phyloP scores from a whole-genome alignment of 495 filamentous ascomycete genomes.

The Tuber calosporum region DNA sequence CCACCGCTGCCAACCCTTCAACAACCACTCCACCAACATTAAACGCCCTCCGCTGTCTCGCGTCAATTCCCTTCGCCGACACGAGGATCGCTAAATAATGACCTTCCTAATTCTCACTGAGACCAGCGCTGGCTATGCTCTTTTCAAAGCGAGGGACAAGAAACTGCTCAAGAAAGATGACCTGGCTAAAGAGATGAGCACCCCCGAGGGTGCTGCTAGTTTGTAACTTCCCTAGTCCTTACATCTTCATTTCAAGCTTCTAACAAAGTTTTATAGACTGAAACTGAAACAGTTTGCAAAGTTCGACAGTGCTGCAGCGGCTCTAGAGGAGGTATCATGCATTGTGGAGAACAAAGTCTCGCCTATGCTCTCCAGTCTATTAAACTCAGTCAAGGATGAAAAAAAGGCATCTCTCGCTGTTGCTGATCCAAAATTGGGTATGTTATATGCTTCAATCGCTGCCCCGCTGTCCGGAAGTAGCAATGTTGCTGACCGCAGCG shows the following conservation, averaged over 20 bases:
- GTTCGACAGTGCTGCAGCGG: constrained; percentile 82
- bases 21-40: background rate
- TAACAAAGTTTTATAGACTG: constrained; percentile 51
- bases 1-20: background rate
- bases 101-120: constrained; percentile 78
- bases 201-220: constrained; percentile 75
- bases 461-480: constrained; percentile 8
- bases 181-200: constrained; percentile 62
- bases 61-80: background rate
- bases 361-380: constrained; percentile 71
- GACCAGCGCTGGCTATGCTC: constrained; percentile 91
- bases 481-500: constrained; percentile 10
- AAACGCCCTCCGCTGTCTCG: background rate
- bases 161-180: constrained; percentile 86
- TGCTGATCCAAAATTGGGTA: constrained; percentile 86
- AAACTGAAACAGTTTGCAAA: constrained; percentile 95
- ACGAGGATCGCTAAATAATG: constrained; percentile 46
- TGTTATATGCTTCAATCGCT: constrained; percentile 29
- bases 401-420: constrained; percentile 94
- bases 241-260: background rate
- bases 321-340: constrained; percentile 79
- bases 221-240: constrained; percentile 56
- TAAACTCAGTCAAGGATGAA: constrained; percentile 91
- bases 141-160: constrained; percentile 97
- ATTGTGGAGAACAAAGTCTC: constrained; percentile 92